Evolutionary conservation across 2,329 filamentous ascomycete species (phyloP), one percentile per base, ranked within the genome.

Genomic region (Aspergillus neoniger): DNA sequence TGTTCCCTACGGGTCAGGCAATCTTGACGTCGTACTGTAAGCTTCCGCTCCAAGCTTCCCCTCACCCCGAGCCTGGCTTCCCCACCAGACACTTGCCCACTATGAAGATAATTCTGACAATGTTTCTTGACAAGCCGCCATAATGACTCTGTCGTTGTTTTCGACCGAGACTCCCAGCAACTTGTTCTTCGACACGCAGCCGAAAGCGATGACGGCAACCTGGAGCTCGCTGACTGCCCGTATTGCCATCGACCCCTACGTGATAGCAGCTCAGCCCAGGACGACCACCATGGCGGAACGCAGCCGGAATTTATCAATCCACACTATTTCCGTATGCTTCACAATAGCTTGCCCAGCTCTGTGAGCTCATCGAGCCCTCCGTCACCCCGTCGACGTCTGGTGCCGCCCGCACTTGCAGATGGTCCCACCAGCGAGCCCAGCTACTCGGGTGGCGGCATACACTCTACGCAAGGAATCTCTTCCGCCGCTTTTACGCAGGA

Each of bases 321-420:
- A 2, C 87, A 92, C 55, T 99, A 99, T 81, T 99, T 99, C 77
- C 91, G 91, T 70, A 93, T 98, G 90, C 87, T 99, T 43, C 90
- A 86, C 48, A 78, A 83, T 54, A 87, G 83, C 66, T 77, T 80
- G 55, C 82, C 82, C 57, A 79, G 76, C 76, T 82, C 70, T 76
- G 80, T 74, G 67, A 76, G 59, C 67, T 78, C 68, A 72, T 80
- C 66, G 57, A 72, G 59, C 25, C 79, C 83, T 38, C 73, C 83
- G 2, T 82, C 84, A 57, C 80, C 83, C 15, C 76, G 81, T 76
- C 75, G 82, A 76, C 72, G 80, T 69, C 62, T 76, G 72, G 65
- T 79, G 76, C 69, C 81, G 73, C 65, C 77, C 69, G 82, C 61
- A 76, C 85, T 61, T 76, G 80, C 74, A 7, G 70, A 68, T 57